Evolutionary conservation across 2,329 filamentous ascomycete genomes (phyloP), one percentile per base, ranked within the genome.

Genomic region (Fusarium beomiforme): DNA sequence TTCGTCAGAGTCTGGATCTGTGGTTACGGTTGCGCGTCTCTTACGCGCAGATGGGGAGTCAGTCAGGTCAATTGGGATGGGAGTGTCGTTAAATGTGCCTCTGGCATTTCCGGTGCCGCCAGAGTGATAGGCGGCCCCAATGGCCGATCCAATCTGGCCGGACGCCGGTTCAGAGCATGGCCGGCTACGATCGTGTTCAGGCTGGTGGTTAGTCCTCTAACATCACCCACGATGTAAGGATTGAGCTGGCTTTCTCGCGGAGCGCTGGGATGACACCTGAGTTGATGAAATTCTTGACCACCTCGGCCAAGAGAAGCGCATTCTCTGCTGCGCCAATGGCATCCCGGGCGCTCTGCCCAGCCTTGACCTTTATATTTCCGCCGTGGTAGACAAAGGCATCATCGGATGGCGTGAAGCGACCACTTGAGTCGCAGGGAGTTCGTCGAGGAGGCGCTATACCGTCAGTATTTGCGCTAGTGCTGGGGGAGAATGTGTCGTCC

Each of bases 231-330:
- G 26, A 9, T 29, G 26, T 29, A 9, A 29, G 26, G 9, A 29
- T n/a, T n/a, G 41, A 17, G 9, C 10, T 2, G 1, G 21, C 41
- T 1, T 43, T 12, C 21, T 24, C 19, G 7, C 1, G 7, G 4
- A 39, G 36, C 2, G 19, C 37, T 5, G 37, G 37, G n/a, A 19
- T 39, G 11, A 39, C 7, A 11, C 7, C 17, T n/a, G 4, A 1
- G 17, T 9, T 10, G 10, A 29, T 7, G 26, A 29, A 29, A 5
- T 13, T n/a, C 19, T n/a, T 23, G 14, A 24, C 14, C 0, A 42
- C 2, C 6, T 24, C 9, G 0, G 21, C 21, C 14, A 42, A 24
- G 8, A 42, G 5, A 0, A 42, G 21, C 2, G 21, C 14, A 11
- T 42, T 42, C 4, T 42, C n/a, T 3, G 13, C 8, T 1, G 5